Conservation (phyloP, 495 filamentous ascomycete genomes). For the Delitschia confertaspora region DNA sequence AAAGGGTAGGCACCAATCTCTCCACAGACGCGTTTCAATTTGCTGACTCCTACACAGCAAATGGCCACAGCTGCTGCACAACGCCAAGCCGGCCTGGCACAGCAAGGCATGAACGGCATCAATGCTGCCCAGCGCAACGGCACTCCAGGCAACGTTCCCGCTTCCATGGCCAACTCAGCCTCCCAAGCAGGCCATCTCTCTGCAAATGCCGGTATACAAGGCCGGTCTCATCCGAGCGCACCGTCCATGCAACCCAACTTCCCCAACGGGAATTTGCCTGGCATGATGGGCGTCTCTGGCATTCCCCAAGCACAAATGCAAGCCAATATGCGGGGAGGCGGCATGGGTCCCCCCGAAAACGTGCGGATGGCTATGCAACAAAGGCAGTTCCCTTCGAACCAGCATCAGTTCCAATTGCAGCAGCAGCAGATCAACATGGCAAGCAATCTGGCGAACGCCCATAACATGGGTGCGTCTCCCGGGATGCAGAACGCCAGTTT, state of each 20-base stretch:
- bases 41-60: slow-evolving; percentile 5
- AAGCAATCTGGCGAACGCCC: slow-evolving; percentile 11
- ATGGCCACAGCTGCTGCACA: slow-evolving; percentile 11
- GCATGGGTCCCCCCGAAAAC: slow-evolving; percentile 47
- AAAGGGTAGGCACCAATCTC: slow-evolving; percentile 51
- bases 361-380: slow-evolving; percentile 35
- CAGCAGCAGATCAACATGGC: slow-evolving; percentile 29
- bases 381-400: slow-evolving; percentile 20
- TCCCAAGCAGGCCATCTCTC: slow-evolving; percentile 13
- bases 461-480: slow-evolving; percentile 20
- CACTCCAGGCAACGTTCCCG: slow-evolving; percentile 15
- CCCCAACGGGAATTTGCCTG: slow-evolving; percentile 44
- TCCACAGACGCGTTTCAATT: neutral
- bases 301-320: slow-evolving; percentile 68
- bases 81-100: slow-evolving; percentile 21
- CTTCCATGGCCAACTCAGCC: slow-evolving; percentile 9
- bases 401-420: slow-evolving; percentile 31
- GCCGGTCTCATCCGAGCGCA: slow-evolving; percentile 8
- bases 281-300: slow-evolving; percentile 56
- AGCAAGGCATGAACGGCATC: slow-evolving; percentile 26
- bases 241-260: slow-evolving; percentile 26
- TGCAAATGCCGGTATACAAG: slow-evolving; percentile 10
- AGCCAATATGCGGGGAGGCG: slow-evolving; percentile 43
- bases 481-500: slow-evolving; percentile 28
- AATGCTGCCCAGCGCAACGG: slow-evolving; percentile 20